Conservation (phyloP, 1,284 basidiomycete genomes). For the Ceratobasidium sp. region DNA sequence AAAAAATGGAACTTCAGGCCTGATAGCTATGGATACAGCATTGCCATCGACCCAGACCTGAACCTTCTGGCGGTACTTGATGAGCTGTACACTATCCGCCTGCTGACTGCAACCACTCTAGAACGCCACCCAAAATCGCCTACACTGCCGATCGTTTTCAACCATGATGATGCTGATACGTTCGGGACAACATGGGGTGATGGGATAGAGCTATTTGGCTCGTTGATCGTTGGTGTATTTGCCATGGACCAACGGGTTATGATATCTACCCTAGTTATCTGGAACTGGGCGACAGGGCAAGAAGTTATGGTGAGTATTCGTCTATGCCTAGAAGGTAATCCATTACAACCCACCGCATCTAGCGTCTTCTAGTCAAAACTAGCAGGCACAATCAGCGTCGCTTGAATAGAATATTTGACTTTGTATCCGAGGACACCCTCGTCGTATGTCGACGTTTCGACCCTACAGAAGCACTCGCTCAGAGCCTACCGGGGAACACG, state of each 20-base stretch:
- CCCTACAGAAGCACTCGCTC: background rate
- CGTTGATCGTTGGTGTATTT: background rate
- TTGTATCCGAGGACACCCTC: background rate
- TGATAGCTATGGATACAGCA: too few relatives aligned
- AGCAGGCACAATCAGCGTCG: background rate
- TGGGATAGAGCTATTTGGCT: background rate
- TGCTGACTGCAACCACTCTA: background rate
- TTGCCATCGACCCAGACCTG: conserved; percentile 9
- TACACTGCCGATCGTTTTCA: background rate
- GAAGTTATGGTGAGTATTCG: background rate
- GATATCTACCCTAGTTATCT: background rate
- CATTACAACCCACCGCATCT: background rate
- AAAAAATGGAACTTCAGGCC: background rate
- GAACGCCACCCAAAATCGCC: conserved; percentile 1
- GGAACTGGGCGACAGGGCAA: background rate
- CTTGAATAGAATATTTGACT: background rate
- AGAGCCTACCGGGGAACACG: background rate
- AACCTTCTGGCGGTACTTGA: conserved; percentile 3
- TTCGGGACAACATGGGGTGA: background rate
- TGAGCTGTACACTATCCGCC: background rate
- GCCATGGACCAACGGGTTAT: background rate
- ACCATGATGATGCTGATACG: background rate
- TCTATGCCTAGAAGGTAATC: background rate
- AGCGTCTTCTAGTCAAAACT: background rate
- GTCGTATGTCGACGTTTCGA: background rate